A percentile compares a stretch with the other conserved stretches of the same genome.
These are phyloP conservation scores for Cladophialophora yegresii DNA, from an alignment of 2,329 filamentous ascomycete species.

Conservation along the genomic window DNA sequence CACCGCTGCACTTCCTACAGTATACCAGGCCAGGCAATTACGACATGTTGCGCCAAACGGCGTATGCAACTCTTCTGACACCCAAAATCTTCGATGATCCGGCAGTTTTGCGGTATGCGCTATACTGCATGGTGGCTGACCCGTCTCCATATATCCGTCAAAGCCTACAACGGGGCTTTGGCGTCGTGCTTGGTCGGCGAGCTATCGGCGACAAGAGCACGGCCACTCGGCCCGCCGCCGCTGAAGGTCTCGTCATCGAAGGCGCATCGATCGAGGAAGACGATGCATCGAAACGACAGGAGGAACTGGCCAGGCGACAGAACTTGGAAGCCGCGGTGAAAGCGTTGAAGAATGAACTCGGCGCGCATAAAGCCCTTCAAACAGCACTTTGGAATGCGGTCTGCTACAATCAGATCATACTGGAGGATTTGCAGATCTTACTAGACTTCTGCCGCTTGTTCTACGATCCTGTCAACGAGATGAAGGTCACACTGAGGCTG, in stretches of 20 bases:
- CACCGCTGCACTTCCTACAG: constrained; percentile 60
- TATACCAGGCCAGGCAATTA: constrained; percentile 63
- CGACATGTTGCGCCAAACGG: constrained; percentile 61
- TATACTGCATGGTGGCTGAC: constrained; percentile 60
- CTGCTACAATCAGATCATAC: constrained; percentile 52
- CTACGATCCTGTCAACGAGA: constrained; percentile 55
- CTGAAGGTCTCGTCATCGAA: constrained; percentile 57
- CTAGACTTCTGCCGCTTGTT: constrained; percentile 60
- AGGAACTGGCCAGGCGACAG: constrained; percentile 57
- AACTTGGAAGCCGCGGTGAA: constrained; percentile 61
- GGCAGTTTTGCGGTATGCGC: constrained; percentile 57
- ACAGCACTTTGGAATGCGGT: constrained; percentile 60
- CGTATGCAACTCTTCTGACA: constrained; percentile 60
- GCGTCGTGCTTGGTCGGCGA: constrained; percentile 58
- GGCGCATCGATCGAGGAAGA: constrained; percentile 54
- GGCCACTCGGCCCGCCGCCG: constrained; percentile 41
- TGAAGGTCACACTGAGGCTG: constrained; percentile 54
- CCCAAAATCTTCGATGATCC: constrained; percentile 56
- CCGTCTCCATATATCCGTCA: constrained; percentile 60
- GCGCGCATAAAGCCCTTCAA: constrained; percentile 52
- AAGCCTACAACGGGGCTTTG: constrained; percentile 55
- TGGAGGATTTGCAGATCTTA: constrained; percentile 59
- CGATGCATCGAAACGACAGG: constrained; percentile 44
- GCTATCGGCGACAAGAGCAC: constrained; percentile 64
- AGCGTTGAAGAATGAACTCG: constrained; percentile 58